Conservation (phyloP, 2,329 filamentous ascomycete genomes). For the Nemania diffusa region DNA sequence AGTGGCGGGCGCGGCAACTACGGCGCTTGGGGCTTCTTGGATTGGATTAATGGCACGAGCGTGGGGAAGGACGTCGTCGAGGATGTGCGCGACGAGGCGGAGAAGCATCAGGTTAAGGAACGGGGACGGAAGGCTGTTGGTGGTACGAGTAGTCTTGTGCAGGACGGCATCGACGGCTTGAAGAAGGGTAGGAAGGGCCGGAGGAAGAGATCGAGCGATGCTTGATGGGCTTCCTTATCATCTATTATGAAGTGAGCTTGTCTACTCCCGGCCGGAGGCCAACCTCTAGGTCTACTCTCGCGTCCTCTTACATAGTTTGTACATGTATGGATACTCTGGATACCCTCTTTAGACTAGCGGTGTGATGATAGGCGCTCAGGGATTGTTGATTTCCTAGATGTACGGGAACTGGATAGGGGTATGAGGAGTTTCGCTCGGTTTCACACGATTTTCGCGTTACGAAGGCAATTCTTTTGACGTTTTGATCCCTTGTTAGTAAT, state of each 20-base stretch:
- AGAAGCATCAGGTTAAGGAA: slow-evolving; percentile 63
- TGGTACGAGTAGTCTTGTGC: slow-evolving; percentile 50
- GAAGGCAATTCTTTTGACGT: too few relatives aligned
- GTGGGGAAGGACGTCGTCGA: slow-evolving; percentile 63
- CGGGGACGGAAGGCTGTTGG: slow-evolving; percentile 49
- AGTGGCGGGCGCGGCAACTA: slow-evolving; percentile 67
- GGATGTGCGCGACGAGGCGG: slow-evolving; percentile 64
- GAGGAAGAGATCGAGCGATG: slow-evolving; percentile 33
- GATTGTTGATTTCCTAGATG: neutral
- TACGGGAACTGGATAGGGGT: neutral
- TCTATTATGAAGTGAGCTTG: neutral
- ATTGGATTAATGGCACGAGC: slow-evolving; percentile 69
- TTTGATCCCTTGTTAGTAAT: too few relatives aligned
- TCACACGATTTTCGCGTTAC: neutral
- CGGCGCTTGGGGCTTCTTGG: slow-evolving; percentile 69
- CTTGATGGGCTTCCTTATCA: neutral
- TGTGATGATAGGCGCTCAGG: neutral
- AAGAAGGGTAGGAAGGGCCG: slow-evolving; percentile 47
- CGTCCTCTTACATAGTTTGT: neutral
- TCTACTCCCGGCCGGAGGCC: neutral
- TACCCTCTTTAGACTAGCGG: neutral
- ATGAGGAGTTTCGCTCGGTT: neutral
- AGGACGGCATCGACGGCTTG: slow-evolving; percentile 49
- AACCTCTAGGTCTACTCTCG: neutral
- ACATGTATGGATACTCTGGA: slow-evolving; percentile 15